phyloP scores from a whole-genome alignment of 805 yeast species.

The Metschnikowia continentalis region DNA sequence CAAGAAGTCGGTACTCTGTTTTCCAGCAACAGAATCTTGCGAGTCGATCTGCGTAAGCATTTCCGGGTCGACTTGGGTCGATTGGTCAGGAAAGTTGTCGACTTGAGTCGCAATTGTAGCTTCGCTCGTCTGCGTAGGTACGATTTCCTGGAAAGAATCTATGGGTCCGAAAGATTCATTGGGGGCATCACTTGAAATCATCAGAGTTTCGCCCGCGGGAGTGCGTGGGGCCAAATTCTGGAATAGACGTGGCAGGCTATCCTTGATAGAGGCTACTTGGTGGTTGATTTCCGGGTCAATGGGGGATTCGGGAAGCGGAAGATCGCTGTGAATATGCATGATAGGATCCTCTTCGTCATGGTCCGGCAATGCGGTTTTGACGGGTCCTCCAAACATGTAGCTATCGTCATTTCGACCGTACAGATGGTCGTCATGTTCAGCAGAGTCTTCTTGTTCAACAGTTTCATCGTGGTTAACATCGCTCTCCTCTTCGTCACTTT shows the following conservation, averaged over 20 bases:
- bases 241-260: constrained; percentile 18
- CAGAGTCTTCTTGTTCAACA: background rate
- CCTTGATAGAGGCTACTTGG: constrained; percentile 1
- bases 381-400: constrained; percentile 18
- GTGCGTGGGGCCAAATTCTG: constrained; percentile 28
- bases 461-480: background rate
- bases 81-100: constrained; percentile 3
- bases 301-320: constrained; percentile 10
- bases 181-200: background rate
- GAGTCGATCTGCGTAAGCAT: constrained; percentile 5
- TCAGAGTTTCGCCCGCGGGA: background rate
- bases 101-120: constrained; percentile 17
- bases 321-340: constrained; percentile 16
- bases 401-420: constrained; percentile 15
- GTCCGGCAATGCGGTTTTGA: background rate
- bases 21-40: background rate
- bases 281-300: constrained; percentile 1
- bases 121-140: constrained; percentile 14
- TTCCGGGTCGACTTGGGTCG: constrained; percentile 8
- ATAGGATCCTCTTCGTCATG: constrained; percentile 13
- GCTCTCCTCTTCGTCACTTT: constrained; percentile 14
- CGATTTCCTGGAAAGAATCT: constrained; percentile 20
- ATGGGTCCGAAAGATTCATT: background rate
- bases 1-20: background rate
- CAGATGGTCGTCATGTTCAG: constrained; percentile 13